Evolutionary conservation across 805 yeast species (phyloP).

Genomic region (Spathaspora gorwiae): DNA sequence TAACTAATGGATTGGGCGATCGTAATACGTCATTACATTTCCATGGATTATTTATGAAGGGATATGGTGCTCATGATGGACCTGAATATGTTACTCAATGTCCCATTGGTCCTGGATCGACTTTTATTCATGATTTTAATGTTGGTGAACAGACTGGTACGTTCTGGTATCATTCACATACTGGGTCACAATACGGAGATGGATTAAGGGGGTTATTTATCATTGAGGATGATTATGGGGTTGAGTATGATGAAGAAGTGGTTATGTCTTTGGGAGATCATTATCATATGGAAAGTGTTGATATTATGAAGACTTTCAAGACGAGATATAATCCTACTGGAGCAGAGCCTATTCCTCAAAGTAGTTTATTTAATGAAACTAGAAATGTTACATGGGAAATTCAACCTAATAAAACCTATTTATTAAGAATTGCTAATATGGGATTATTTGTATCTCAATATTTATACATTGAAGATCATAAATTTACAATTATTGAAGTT

Average conservation of each 20-base stretch:
- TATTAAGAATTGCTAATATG: constrained; percentile 72
- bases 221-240: constrained; percentile 40
- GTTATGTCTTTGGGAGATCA: constrained; percentile 72
- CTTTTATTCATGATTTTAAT: constrained; percentile 36
- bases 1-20: constrained; percentile 29
- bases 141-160: constrained; percentile 34
- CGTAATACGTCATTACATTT: constrained; percentile 39
- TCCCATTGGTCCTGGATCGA: constrained; percentile 37
- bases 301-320: constrained; percentile 54
- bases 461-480: constrained; percentile 84
- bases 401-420: constrained; percentile 80
- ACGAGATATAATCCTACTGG: constrained; percentile 87
- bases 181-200: constrained; percentile 74
- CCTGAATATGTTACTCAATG: constrained; percentile 45
- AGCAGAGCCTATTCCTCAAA: constrained; percentile 94
- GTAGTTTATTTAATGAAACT: constrained; percentile 76
- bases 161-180: constrained; percentile 76
- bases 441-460: constrained; percentile 94
- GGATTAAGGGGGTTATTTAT: constrained; percentile 69
- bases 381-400: constrained; percentile 72
- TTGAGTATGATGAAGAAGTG: constrained; percentile 70
- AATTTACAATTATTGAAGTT: constrained; percentile 79
- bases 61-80: constrained; percentile 41
- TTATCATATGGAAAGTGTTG: constrained; percentile 67
- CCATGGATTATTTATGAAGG: constrained; percentile 42